phyloP scores from a whole-genome alignment of 2,329 filamentous ascomycete species.

The Waltergamsia citrina region DNA sequence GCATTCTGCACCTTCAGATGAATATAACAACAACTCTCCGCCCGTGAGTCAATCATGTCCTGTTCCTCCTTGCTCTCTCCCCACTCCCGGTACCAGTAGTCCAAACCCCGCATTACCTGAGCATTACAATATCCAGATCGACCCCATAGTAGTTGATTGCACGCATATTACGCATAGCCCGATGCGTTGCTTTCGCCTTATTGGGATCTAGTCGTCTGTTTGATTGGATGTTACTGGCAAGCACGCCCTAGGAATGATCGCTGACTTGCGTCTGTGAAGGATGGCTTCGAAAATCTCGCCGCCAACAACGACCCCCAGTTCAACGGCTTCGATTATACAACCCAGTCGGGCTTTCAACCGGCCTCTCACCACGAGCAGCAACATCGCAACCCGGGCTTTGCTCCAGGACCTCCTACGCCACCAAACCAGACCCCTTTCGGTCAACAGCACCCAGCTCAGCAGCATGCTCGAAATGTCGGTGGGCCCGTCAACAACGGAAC shows the following conservation, averaged over 20 bases:
- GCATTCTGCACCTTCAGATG: conserved; percentile 43
- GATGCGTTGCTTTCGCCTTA: too few relatives aligned
- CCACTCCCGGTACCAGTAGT: conserved; percentile 16
- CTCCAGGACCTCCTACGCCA: conserved; percentile 30
- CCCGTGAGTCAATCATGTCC: conserved; percentile 32
- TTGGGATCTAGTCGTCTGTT: too few relatives aligned
- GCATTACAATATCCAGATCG: conserved; percentile 21
- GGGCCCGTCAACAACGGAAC: conserved; percentile 7
- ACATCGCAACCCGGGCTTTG: conserved; percentile 19
- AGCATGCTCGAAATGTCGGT: conserved; percentile 12
- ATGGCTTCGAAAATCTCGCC: conserved; percentile 37
- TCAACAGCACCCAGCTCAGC: conserved; percentile 10
- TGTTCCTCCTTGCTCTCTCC: conserved; percentile 14
- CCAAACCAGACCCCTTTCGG: conserved; percentile 28
- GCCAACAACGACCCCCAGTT: conserved; percentile 24
- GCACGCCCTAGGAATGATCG: conserved; percentile 1
- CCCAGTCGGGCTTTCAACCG: conserved; percentile 22
- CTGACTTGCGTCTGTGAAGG: conserved; percentile 26
- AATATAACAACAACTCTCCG: conserved; percentile 44
- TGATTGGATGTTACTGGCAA: too few relatives aligned
- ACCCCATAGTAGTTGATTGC: too few relatives aligned
- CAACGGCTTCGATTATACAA: conserved; percentile 31
- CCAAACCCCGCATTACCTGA: conserved; percentile 18
- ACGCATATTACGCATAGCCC: too few relatives aligned
- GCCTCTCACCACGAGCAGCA: conserved; percentile 9